Percentiles rank a stretch among this genome's conserved stretches.
Conservation (phyloP, 352 stramenopile species). For the Blastocystis sp. region DNA sequence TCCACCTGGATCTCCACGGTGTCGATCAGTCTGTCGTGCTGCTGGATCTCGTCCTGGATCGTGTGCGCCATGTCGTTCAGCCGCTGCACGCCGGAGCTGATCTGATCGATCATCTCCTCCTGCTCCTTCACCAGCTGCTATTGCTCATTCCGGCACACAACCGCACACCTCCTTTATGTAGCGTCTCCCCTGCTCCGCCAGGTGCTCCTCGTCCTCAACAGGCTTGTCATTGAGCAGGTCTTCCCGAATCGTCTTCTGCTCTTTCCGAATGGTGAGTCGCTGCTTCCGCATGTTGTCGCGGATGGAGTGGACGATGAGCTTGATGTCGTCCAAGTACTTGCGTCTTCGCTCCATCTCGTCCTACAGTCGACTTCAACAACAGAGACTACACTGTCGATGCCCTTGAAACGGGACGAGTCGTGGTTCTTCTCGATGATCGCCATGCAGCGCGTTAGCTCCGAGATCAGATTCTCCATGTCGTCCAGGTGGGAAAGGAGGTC, state of each 20-base stretch:
- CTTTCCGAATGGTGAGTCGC: conserved; percentile 22
- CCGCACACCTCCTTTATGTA: conserved; percentile 21
- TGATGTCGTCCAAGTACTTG: conserved; percentile 51
- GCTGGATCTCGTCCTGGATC: conserved; percentile 55
- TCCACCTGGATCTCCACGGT: conserved; percentile 44
- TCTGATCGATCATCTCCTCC: conserved; percentile 56
- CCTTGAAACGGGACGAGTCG: conserved; percentile 18
- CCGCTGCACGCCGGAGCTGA: conserved; percentile 32
- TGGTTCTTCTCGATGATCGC: conserved; percentile 50
- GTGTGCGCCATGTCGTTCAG: conserved; percentile 64
- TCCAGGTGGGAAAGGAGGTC: conserved; percentile 11
- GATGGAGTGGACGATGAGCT: conserved; percentile 56
- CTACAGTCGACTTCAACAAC: not conserved
- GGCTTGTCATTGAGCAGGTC: not conserved
- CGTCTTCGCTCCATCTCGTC: conserved; percentile 54
- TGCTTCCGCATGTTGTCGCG: conserved; percentile 59
- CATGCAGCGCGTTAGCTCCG: conserved; percentile 52
- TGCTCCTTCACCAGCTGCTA: conserved; percentile 49
- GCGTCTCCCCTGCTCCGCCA: conserved; percentile 9
- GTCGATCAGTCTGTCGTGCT: conserved; percentile 39
- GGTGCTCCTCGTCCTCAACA: not conserved
- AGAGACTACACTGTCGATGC: conserved; percentile 16
- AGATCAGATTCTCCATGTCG: conserved; percentile 63
- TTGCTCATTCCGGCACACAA: not conserved
- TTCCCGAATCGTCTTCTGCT: conserved; percentile 13